These are phyloP conservation scores for Calonectria pseudoturangicola DNA, from an alignment of 2,329 filamentous ascomycete species.

Conservation along the genomic window DNA sequence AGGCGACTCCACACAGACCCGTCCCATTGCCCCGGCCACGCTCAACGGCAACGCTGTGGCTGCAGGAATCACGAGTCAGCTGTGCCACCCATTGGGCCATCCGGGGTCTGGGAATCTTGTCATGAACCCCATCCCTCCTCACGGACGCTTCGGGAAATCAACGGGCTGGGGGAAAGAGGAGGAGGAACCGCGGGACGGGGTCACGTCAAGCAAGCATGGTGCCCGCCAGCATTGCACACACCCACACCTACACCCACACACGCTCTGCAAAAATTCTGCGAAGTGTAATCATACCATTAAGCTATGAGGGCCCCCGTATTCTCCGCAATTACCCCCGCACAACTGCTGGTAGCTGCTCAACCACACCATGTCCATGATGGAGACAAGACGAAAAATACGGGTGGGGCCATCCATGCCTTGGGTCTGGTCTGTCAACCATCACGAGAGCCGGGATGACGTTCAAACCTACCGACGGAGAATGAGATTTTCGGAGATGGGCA, in stretches of 20 bases:
- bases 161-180: background rate
- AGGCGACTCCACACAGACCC: slow-evolving; percentile 35
- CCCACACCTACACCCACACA: slow-evolving; percentile 8
- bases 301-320: slow-evolving; percentile 34
- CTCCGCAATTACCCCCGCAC: slow-evolving; percentile 39
- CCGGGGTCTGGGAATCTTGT: background rate
- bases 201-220: background rate
- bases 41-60: slow-evolving; percentile 37
- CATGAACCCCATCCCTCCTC: slow-evolving; percentile 18
- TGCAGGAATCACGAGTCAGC: slow-evolving; percentile 32
- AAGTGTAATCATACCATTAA: slow-evolving; percentile 38
- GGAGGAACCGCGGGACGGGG: slow-evolving; percentile 7
- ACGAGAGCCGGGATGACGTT: slow-evolving; percentile 45
- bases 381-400: background rate
- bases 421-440: slow-evolving; percentile 32
- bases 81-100: background rate
- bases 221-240: background rate
- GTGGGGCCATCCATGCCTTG: slow-evolving; percentile 13
- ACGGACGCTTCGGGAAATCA: slow-evolving; percentile 33
- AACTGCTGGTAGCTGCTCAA: slow-evolving; percentile 22
- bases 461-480: slow-evolving; percentile 28
- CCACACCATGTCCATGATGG: slow-evolving; percentile 31
- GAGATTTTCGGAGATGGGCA: slow-evolving; percentile 1
- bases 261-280: background rate
- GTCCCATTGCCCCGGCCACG: slow-evolving; percentile 13